Conservation (phyloP, 1,284 basidiomycete genomes). For the Xerocomus minutiporus region DNA sequence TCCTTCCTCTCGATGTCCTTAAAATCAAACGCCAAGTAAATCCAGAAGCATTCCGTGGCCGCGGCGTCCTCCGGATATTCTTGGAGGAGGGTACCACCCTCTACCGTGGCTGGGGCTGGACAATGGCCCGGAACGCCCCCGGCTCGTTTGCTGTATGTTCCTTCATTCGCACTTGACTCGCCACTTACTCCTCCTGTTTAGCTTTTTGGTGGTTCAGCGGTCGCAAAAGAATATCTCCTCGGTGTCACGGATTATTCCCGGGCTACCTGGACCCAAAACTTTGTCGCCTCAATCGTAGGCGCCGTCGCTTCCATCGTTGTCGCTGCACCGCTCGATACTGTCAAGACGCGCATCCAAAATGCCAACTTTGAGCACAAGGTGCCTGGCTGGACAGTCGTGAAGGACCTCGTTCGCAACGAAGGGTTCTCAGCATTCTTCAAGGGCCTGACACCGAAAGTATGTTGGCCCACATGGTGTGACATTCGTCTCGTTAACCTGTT, state of each 20-base stretch:
- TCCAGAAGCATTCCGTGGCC: conserved; percentile 91
- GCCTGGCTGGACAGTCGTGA: conserved; percentile 82
- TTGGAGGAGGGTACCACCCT: conserved; percentile 88
- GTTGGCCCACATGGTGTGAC: conserved; percentile 18
- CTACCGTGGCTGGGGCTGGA: conserved; percentile 99
- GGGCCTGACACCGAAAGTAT: conserved; percentile 89
- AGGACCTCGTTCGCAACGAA: conserved; percentile 86
- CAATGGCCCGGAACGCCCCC: conserved; percentile 95
- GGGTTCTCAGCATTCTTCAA: conserved; percentile 91
- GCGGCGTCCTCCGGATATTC: conserved; percentile 87
- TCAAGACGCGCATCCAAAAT: conserved; percentile 98
- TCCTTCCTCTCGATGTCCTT: conserved; percentile 91
- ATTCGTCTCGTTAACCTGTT: neutral
- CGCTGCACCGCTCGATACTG: conserved; percentile 91
- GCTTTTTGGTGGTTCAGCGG: conserved; percentile 95
- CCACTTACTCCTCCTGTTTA: conserved; percentile 27
- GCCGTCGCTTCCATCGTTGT: conserved; percentile 95
- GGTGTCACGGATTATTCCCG: conserved; percentile 85
- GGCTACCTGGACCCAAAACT: conserved; percentile 95
- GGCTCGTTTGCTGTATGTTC: conserved; percentile 85
- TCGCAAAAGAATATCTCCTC: conserved; percentile 92
- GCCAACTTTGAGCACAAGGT: conserved; percentile 94
- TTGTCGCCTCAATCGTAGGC: conserved; percentile 90
- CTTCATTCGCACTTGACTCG: neutral
- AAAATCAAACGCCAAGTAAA: conserved; percentile 99